Evolutionary conservation across 179 eudicot species (phyloP), one percentile per base, ranked within the genome.

Genomic region (Silene coronaria): DNA sequence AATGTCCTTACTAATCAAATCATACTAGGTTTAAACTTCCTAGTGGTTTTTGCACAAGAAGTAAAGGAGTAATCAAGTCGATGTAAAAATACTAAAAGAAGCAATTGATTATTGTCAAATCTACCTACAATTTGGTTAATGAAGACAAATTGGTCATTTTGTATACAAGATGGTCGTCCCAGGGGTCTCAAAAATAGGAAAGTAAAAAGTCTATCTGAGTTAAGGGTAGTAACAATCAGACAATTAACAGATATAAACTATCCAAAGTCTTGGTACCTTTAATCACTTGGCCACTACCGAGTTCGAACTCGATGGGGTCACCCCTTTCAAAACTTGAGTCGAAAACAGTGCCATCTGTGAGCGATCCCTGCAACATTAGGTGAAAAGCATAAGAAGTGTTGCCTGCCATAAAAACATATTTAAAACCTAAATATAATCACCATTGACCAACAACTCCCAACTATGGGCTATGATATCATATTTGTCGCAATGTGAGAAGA

Each of bases 321-420:
- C 91, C 96, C 85, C 98, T 89, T 75, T 96, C 99, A 80, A 80
- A 93, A 82, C 97, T 96, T 73, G 99, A 93, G 81, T 96, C 97
- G 59, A 96, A 96, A 45, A 96, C 96, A 63, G 93, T 91, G 80
- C 96, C 97, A 85, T 96, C 97, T 4, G 99, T 96, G 67, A 96
- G 99, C 76, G 87, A 82, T 78, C 88, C 88, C 88, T 86, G 91
- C 87, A 77, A 34, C 3, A 71, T 11, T 12, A 81, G 46, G 48
- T 21, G 63, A 23, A 51, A 61, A 17, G 8, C 34, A 75, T 23
- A 57, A 51, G 8, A 3, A n/a, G 11, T 21, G 6, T 46, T 42
- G 68, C 0, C 10, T 9, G 28, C 64, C 64, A 22, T 23, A 4
- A 53, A 53, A 53, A 53, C 58, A 16, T 53, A 53, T 21, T 5